These are phyloP conservation scores for Cajanus cajan DNA, from an alignment of 306 rosid species.

Conservation along the genomic window DNA sequence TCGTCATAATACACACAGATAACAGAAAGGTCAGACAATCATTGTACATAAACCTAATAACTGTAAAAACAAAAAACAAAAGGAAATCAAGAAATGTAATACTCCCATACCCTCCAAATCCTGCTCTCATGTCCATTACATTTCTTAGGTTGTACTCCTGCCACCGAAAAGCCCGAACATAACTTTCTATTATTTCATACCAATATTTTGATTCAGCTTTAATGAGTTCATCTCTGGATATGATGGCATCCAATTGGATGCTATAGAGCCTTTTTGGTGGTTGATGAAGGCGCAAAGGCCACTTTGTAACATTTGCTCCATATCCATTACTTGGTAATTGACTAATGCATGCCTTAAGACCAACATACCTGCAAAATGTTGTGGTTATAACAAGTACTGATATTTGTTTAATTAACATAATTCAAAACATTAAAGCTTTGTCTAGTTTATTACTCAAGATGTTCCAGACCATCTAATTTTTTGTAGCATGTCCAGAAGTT, in stretches of 20 bases:
- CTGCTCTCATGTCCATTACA: conserved; percentile 86
- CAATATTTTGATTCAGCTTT: conserved; percentile 83
- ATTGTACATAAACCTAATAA: conserved; percentile 1
- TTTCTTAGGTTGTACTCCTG: conserved; percentile 61
- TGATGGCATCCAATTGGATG: conserved; percentile 67
- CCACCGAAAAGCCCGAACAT: conserved; percentile 66
- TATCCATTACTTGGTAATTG: conserved; percentile 60
- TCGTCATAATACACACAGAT: not conserved
- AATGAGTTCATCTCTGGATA: conserved; percentile 77
- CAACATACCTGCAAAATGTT: conserved; percentile 58
- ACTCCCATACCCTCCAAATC: conserved; percentile 82
- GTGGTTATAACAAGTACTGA: not conserved
- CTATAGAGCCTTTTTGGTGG: conserved; percentile 85
- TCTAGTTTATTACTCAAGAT: not conserved
- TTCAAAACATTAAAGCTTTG: conserved; percentile 1
- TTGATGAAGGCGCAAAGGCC: conserved; percentile 76
- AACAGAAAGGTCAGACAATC: conserved; percentile 6
- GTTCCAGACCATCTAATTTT: conserved; percentile 12
- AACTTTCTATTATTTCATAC: conserved; percentile 69
- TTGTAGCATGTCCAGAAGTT: not conserved
- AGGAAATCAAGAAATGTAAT: not conserved
- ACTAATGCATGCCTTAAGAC: conserved; percentile 70
- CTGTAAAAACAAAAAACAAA: not conserved
- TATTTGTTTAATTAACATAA: conserved; percentile 7
- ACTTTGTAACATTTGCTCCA: conserved; percentile 64